A percentile compares a stretch with the other conserved stretches of the same genome.
These are phyloP conservation scores for Fusarium burgessii DNA, from an alignment of 2,329 filamentous ascomycete genomes.

Conservation along the genomic window DNA sequence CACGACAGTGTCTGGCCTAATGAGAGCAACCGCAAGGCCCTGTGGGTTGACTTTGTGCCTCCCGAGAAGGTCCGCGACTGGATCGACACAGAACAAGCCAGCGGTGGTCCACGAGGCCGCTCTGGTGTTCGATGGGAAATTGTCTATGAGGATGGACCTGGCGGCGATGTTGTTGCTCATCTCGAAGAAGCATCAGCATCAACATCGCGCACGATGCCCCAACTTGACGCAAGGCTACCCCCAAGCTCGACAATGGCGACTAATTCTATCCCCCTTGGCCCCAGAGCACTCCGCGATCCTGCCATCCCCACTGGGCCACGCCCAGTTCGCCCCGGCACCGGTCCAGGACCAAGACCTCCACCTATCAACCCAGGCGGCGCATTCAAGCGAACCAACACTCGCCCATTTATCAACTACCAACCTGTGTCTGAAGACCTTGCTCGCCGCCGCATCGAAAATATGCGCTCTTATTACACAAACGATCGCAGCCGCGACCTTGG, in stretches of 20 bases:
- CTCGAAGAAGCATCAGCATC: conserved; percentile 56
- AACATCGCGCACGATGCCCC: conserved; percentile 34
- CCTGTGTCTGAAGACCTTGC: conserved; percentile 75
- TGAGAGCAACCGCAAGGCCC: conserved; percentile 82
- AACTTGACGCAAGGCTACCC: conserved; percentile 28
- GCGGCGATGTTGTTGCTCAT: conserved; percentile 66
- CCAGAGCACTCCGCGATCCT: conserved; percentile 47
- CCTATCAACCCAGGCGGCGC: conserved; percentile 36
- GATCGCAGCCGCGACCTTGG: conserved; percentile 57
- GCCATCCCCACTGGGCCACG: conserved; percentile 53
- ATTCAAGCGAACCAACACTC: conserved; percentile 54
- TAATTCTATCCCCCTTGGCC: conserved; percentile 55
- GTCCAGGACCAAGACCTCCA: conserved; percentile 43
- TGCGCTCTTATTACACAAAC: conserved; percentile 61
- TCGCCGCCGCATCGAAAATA: conserved; percentile 70
- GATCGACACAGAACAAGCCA: conserved; percentile 75
- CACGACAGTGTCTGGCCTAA: conserved; percentile 88
- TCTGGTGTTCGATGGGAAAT: conserved; percentile 75
- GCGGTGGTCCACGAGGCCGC: conserved; percentile 54
- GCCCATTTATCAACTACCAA: conserved; percentile 59
- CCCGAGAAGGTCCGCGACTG: conserved; percentile 78
- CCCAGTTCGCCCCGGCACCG: conserved; percentile 51
- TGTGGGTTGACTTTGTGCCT: conserved; percentile 93
- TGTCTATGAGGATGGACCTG: conserved; percentile 69
- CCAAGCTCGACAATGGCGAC: conserved; percentile 39